Evolutionary conservation across 78 protist species (phyloP).

Genomic region (Cavenderia fasciculata): DNA sequence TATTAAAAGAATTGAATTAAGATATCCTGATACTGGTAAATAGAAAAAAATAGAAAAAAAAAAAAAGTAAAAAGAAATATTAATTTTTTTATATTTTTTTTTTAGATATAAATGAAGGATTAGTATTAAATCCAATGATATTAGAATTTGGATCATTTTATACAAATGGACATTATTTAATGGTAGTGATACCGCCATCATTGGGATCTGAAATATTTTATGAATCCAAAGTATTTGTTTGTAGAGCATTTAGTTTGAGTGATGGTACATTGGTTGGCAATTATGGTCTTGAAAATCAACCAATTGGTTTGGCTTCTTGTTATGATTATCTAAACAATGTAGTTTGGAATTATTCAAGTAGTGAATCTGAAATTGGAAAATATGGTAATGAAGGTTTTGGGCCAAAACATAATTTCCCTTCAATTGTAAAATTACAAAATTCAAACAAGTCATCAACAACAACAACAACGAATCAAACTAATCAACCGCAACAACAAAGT

Average conservation of each 20-base stretch:
- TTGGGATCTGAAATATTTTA: conserved; percentile 53
- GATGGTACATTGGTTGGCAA: conserved; percentile 80
- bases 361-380: conserved; percentile 67
- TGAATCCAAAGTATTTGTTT: conserved; percentile 52
- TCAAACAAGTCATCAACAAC: conserved; percentile 10
- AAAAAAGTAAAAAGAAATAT: conserved; percentile 3
- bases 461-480: conserved; percentile 10
- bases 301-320: conserved; percentile 77
- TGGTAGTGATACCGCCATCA: conserved; percentile 82
- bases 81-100: background rate
- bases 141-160: conserved; percentile 79
- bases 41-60: too few relatives aligned
- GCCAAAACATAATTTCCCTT: conserved; percentile 69
- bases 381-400: conserved; percentile 82
- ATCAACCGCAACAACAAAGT: background rate
- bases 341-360: conserved; percentile 77
- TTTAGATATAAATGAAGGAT: conserved; percentile 14
- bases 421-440: background rate
- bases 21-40: conserved; percentile 71
- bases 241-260: conserved; percentile 67
- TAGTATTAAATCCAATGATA: conserved; percentile 52
- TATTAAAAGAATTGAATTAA: conserved; percentile 26
- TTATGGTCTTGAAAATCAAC: conserved; percentile 71
- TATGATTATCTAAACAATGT: conserved; percentile 78
- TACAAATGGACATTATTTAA: conserved; percentile 79